Evolutionary conservation across 345 rosid genomes (phyloP), one percentile per base, ranked within the genome.

Genomic region (Bruguiera gymnorhiza): DNA sequence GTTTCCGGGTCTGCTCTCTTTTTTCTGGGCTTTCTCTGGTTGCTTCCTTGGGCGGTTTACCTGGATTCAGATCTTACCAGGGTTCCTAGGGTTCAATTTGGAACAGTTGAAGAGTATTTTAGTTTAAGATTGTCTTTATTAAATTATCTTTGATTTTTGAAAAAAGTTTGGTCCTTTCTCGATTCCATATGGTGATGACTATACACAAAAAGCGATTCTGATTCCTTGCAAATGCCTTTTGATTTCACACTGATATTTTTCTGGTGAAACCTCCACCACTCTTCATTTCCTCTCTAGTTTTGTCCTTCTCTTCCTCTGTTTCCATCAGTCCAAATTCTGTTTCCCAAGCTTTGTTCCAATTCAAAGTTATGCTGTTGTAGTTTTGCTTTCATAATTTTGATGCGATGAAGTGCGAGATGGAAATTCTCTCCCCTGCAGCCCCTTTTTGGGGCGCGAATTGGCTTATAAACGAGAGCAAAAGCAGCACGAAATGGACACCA

Each of bases 361-460:
- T 51, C 21, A 9, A 69, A 15, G 8, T 10, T 27, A 48, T 62
- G 34, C 24, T 60, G 16, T 54, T 10, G 59, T 20, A 27, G 7
- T 5, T 39, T 63, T 67, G 51, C 2, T 6, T 9, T 21, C 13
- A 32, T 9, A 23, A 50, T 73, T 73, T 73, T 72, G 72, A 64
- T 60, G 69, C 50, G 43, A 84, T 86, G 90, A 83, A 83, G 89
- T 82, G 82, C 82, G 88, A 84, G 79, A 86, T 26, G 72, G 76
- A 67, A 48, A 60, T 71, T 51, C 61, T 63, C 27, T 57, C 76
- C 19, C 73, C 69, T 5, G 6, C 69, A 23, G 32, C 80, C 24
- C 63, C 67, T 19, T 26, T 46, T 61, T 60, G 59, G 24, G 60
- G 56, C 48, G 21, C 75, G 24, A 70, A 66, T 18, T 70, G 77